phyloP scores from a whole-genome alignment of 2,329 filamentous ascomycete genomes.

The Juglanconis sp. region DNA sequence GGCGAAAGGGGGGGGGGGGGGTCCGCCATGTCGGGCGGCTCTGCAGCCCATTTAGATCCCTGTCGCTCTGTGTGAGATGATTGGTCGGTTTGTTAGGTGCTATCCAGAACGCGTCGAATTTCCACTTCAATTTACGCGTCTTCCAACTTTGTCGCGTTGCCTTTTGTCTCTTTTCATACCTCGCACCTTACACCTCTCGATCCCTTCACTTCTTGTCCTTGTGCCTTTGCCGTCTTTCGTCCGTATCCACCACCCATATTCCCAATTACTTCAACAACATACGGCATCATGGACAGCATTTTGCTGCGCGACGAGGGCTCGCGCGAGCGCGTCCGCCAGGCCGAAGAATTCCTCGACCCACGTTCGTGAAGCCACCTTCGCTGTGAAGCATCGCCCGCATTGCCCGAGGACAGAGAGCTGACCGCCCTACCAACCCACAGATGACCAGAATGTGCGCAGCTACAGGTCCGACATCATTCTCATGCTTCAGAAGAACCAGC shows the following conservation, averaged over 20 bases:
- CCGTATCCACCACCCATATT: neutral
- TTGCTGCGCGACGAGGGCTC: conserved; percentile 82
- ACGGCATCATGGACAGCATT: conserved; percentile 62
- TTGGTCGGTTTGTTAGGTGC: neutral
- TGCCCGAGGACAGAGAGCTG: neutral
- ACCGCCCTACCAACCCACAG: conserved; percentile 27
- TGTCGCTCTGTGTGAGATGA: conserved; percentile 4
- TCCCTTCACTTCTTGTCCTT: neutral
- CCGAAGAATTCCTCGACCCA: conserved; percentile 91
- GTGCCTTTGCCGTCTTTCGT: neutral
- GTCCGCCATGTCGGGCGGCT: neutral
- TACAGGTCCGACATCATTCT: conserved; percentile 86
- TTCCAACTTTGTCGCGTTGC: neutral
- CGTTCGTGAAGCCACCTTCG: conserved; percentile 51
- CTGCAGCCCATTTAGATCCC: neutral
- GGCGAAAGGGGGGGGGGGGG: neutral
- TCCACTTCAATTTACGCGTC: conserved; percentile 3
- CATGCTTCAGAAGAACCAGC: conserved; percentile 67
- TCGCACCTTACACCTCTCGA: neutral
- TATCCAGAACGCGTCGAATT: conserved; percentile 1
- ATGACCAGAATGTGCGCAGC: conserved; percentile 58
- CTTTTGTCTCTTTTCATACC: neutral
- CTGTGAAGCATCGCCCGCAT: neutral
- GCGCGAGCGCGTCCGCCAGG: conserved; percentile 77
- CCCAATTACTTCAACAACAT: neutral